Conservation (phyloP, 371 early-diverging fungal genomes). For the Quaeritorhiza haematococci region DNA sequence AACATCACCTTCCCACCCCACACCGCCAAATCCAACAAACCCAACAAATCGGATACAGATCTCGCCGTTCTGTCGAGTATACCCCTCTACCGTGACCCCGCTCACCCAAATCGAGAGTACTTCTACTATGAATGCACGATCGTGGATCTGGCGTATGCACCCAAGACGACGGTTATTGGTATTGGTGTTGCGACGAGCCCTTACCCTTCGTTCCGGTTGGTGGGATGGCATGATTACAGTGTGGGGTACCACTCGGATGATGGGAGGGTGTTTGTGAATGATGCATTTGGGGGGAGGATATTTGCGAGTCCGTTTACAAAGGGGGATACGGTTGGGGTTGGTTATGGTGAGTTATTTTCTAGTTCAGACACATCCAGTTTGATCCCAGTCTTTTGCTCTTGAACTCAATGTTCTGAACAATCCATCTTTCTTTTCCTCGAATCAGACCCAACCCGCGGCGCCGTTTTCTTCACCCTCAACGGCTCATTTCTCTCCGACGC, state of each 20-base stretch:
- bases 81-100: too few species aligned
- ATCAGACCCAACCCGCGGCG: too few species aligned
- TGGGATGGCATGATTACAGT: constrained; percentile 7
- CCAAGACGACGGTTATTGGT: background rate
- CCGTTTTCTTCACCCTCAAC: constrained; percentile 9
- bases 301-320: too few species aligned
- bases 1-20: too few species aligned
- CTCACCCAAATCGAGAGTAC: too few species aligned
- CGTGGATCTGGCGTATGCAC: background rate
- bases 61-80: too few species aligned
- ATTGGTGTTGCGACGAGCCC: background rate
- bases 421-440: too few species aligned
- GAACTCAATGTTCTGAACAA: background rate
- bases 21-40: too few species aligned
- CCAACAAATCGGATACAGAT: too few species aligned
- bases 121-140: constrained; percentile 6
- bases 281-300: background rate
- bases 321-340: background rate
- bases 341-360: background rate
- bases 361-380: background rate
- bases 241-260: constrained; percentile 13
- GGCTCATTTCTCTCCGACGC: background rate
- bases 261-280: constrained; percentile 8
- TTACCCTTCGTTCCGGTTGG: constrained; percentile 4
- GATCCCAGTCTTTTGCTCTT: background rate